Evolutionary conservation across 495 filamentous ascomycete genomes (phyloP).

Genomic region (Trichoderma gamsii): DNA sequence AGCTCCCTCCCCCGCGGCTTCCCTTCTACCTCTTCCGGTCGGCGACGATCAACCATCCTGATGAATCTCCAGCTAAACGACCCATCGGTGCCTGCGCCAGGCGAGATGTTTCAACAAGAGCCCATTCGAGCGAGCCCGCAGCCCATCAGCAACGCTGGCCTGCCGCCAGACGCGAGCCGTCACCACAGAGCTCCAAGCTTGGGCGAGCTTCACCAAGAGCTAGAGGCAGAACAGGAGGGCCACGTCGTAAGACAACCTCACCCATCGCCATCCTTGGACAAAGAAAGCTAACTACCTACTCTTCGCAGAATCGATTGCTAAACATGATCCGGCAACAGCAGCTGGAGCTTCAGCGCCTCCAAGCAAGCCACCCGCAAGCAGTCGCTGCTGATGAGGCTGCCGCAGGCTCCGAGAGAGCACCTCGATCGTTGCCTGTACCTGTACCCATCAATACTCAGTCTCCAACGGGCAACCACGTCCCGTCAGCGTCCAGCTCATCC

Average conservation of each 20-base stretch:
- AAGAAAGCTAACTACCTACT: not conserved
- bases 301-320: constrained; percentile 75
- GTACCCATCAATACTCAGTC: constrained; percentile 24
- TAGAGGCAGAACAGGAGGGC: constrained; percentile 92
- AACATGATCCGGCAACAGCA: constrained; percentile 86
- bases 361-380: constrained; percentile 41
- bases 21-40: constrained; percentile 49
- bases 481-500: constrained; percentile 26
- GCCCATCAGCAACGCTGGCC: constrained; percentile 45
- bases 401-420: constrained; percentile 59
- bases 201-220: constrained; percentile 91
- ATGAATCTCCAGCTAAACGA: constrained; percentile 73
- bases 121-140: constrained; percentile 48
- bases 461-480: constrained; percentile 18
- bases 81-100: constrained; percentile 52
- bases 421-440: constrained; percentile 51
- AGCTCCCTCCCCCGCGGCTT: constrained; percentile 49
- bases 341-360: constrained; percentile 65
- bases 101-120: constrained; percentile 53
- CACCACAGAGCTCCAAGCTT: constrained; percentile 67
- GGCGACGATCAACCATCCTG: constrained; percentile 62
- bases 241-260: constrained; percentile 61
- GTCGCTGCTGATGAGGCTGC: constrained; percentile 63
- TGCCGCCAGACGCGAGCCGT: constrained; percentile 54
- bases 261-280: not conserved